Conservation (phyloP, 495 filamentous ascomycete species). For the Neurospora hispaniola region DNA sequence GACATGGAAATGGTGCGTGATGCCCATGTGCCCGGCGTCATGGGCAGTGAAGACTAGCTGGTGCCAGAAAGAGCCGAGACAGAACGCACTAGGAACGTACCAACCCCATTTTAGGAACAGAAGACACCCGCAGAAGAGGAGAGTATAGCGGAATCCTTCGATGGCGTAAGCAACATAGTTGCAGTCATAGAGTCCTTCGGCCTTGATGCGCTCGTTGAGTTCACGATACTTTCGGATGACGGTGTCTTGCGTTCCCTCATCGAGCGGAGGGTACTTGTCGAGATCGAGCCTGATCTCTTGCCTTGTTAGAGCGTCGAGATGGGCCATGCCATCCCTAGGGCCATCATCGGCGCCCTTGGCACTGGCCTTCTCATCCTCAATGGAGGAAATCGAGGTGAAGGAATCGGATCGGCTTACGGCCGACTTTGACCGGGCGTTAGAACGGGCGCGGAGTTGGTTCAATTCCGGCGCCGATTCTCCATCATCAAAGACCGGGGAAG, state of each 20-base stretch:
- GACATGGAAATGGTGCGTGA: conserved; percentile 75
- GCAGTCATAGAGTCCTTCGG: conserved; percentile 73
- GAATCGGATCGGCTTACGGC: conserved; percentile 21
- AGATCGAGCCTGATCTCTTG: conserved; percentile 67
- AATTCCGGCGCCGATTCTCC: conserved; percentile 11
- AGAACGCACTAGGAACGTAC: conserved; percentile 66
- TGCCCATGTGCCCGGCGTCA: conserved; percentile 96
- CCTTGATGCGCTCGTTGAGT: conserved; percentile 57
- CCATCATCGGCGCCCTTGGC: conserved; percentile 24
- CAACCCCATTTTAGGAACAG: conserved; percentile 59
- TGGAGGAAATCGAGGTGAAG: conserved; percentile 31
- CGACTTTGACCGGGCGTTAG: conserved; percentile 12
- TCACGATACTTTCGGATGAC: conserved; percentile 74
- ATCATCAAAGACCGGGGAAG: conserved; percentile 64
- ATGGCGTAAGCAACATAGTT: conserved; percentile 73
- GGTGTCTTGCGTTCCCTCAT: conserved; percentile 59
- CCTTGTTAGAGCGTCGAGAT: conserved; percentile 63
- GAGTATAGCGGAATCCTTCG: conserved; percentile 63
- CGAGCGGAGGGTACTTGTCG: conserved; percentile 72
- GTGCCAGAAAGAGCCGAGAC: conserved; percentile 84
- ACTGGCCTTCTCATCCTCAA: conserved; percentile 28
- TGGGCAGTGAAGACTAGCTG: conserved; percentile 92
- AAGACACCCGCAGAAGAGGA: conserved; percentile 54
- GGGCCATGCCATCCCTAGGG: conserved; percentile 41
- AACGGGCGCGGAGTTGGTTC: conserved; percentile 14